Evolutionary conservation across 192 early-diverging fungal genomes (phyloP).

Genomic region (Ambispora gerdemannii): DNA sequence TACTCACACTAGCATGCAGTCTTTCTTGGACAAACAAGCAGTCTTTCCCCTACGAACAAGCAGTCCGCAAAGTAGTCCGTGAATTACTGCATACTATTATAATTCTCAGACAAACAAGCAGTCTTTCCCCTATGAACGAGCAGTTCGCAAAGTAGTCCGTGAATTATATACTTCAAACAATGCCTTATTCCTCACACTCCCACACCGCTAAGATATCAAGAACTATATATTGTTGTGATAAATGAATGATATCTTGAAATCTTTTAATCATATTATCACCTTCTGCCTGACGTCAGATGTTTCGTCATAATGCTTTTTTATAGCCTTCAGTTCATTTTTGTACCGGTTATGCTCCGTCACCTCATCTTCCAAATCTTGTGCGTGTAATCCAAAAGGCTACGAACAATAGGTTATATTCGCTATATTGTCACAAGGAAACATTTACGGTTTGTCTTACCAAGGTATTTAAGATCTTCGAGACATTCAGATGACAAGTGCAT

Average conservation of each 20-base stretch:
- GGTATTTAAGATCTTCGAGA: slow-evolving; percentile 8
- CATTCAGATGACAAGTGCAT: slow-evolving; percentile 5
- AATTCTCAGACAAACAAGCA: slow-evolving; percentile 8
- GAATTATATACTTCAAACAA: too few relatives aligned
- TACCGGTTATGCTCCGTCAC: neutral
- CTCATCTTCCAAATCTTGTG: neutral
- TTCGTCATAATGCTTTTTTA: neutral
- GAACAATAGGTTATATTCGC: slow-evolving; percentile 8
- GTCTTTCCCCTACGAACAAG: slow-evolving; percentile 10
- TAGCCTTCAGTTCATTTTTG: neutral
- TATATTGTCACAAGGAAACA: slow-evolving; percentile 8
- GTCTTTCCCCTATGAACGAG: slow-evolving; percentile 6
- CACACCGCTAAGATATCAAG: neutral
- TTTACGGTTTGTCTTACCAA: neutral
- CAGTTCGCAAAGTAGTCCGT: slow-evolving; percentile 5
- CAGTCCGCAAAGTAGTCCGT: slow-evolving; percentile 1
- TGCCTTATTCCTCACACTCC: too few relatives aligned
- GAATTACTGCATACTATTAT: too few relatives aligned
- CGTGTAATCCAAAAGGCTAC: too few relatives aligned
- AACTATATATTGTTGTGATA: neutral
- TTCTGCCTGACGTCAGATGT: neutral
- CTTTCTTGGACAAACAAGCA: slow-evolving; percentile 6
- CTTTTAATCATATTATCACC: neutral
- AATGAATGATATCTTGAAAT: neutral
- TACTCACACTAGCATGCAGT: neutral